Conservation (phyloP, 768 basidiomycete species). For the Tylopilus cervinicoccineus region DNA sequence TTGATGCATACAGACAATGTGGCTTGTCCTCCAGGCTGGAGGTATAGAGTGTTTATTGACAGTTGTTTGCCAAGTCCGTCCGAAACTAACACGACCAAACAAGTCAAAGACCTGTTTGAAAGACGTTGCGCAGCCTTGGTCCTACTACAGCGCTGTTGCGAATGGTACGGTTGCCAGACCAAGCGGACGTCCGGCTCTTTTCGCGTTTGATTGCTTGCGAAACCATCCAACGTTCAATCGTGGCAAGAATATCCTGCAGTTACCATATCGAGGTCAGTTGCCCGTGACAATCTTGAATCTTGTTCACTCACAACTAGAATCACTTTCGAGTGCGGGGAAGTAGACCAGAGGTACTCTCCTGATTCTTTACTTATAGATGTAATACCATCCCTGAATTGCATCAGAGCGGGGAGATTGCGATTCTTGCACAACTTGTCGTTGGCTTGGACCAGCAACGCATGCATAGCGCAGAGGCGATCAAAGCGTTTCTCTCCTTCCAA, state of each 20-base stretch:
- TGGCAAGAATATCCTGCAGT: conserved; percentile 25
- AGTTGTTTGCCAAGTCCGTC: conserved; percentile 15
- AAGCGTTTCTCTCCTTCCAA: conserved; percentile 18
- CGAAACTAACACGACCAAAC: conserved; percentile 14
- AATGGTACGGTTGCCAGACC: not conserved
- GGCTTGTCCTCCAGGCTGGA: not conserved
- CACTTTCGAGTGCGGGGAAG: conserved; percentile 9
- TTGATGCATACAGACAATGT: not conserved
- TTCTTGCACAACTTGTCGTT: conserved; percentile 31
- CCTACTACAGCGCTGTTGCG: conserved; percentile 23
- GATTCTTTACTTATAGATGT: conserved; percentile 9
- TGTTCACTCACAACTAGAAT: conserved; percentile 19
- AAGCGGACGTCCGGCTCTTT: not conserved
- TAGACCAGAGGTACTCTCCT: conserved; percentile 21
- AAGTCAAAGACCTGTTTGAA: not conserved
- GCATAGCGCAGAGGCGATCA: conserved; percentile 32
- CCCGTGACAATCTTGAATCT: not conserved
- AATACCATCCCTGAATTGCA: conserved; percentile 18
- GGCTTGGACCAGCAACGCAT: conserved; percentile 31
- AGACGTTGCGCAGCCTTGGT: conserved; percentile 21
- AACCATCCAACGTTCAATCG: conserved; percentile 26
- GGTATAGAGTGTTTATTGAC: conserved; percentile 1
- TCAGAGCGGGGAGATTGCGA: conserved; percentile 16
- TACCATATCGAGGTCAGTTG: not conserved
- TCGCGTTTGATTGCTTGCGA: conserved; percentile 21